A percentile compares a stretch with the other conserved stretches of the same genome.
These are phyloP conservation scores for Mrakia frigida DNA, from an alignment of 768 basidiomycete genomes.

Conservation along the genomic window DNA sequence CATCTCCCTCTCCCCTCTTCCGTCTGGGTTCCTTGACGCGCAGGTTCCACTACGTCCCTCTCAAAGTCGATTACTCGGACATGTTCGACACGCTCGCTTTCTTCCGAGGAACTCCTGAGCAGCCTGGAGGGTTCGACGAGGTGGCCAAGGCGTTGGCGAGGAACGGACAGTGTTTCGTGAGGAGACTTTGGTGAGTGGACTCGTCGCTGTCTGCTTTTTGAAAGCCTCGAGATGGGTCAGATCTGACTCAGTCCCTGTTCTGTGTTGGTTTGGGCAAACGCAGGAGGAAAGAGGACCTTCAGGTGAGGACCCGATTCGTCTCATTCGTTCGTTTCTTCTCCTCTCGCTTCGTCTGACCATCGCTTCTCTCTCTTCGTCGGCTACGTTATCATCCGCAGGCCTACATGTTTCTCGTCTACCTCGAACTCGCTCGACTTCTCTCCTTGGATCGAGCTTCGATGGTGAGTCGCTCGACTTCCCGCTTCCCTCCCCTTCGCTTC, in stretches of 20 bases:
- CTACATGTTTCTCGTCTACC: constrained; percentile 42
- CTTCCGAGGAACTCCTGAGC: constrained; percentile 27
- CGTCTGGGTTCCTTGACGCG: not conserved
- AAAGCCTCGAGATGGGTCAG: too few relatives aligned
- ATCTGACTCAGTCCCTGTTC: too few relatives aligned
- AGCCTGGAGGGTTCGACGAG: constrained; percentile 53
- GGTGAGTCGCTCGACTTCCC: not conserved
- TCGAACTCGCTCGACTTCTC: constrained; percentile 42
- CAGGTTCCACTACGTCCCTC: constrained; percentile 56
- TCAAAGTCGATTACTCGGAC: constrained; percentile 59
- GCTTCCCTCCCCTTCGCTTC: not conserved
- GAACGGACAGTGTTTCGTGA: constrained; percentile 57
- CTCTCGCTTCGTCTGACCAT: too few relatives aligned
- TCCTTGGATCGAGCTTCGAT: not conserved
- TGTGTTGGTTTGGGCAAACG: too few relatives aligned
- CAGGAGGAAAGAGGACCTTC: constrained; percentile 55
- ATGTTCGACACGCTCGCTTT: constrained; percentile 66
- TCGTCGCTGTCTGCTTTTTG: too few relatives aligned
- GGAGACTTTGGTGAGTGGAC: constrained; percentile 49
- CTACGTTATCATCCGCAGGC: constrained; percentile 32
- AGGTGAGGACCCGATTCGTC: too few relatives aligned
- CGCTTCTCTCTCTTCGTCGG: too few relatives aligned
- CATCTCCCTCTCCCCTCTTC: not conserved
- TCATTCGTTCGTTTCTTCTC: too few relatives aligned
- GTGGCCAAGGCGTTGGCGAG: constrained; percentile 56